Evolutionary conservation across 2,329 filamentous ascomycete species (phyloP).

Genomic region (Aureobasidium sp.): DNA sequence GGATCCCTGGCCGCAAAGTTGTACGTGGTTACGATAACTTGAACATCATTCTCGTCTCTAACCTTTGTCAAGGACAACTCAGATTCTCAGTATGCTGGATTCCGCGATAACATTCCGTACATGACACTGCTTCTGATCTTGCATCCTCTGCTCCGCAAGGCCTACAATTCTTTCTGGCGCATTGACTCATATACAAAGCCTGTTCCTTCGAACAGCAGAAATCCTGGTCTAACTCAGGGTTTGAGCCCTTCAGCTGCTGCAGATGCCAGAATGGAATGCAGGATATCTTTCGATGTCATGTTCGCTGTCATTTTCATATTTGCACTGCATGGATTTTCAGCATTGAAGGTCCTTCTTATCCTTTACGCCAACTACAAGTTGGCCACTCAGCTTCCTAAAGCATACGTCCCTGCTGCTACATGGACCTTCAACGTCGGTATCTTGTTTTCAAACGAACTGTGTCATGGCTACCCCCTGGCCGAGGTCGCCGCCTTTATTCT

Average conservation of each 20-base stretch:
- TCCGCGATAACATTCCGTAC: conserved; percentile 79
- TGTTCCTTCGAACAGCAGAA: conserved; percentile 30
- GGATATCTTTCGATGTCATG: conserved; percentile 71
- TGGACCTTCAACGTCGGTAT: conserved; percentile 86
- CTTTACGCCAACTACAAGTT: conserved; percentile 76
- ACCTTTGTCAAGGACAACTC: conserved; percentile 63
- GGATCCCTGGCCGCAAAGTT: conserved; percentile 88
- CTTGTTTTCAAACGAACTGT: conserved; percentile 85
- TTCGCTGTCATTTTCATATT: conserved; percentile 76
- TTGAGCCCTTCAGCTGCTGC: conserved; percentile 43
- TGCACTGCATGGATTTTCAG: conserved; percentile 77
- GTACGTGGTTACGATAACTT: conserved; percentile 40
- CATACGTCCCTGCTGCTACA: conserved; percentile 65
- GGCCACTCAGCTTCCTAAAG: conserved; percentile 62
- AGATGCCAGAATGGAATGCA: conserved; percentile 52
- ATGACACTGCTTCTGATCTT: conserved; percentile 65
- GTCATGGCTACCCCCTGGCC: conserved; percentile 66
- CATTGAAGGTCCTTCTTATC: conserved; percentile 73
- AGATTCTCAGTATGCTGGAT: conserved; percentile 78
- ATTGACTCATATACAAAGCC: conserved; percentile 39
- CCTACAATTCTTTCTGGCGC: conserved; percentile 55
- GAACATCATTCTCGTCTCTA: not conserved
- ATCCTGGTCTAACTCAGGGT: conserved; percentile 33
- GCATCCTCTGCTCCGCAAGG: conserved; percentile 70
- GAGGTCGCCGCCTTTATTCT: conserved; percentile 51